Evolutionary conservation across 2,329 filamentous ascomycete species (phyloP), one percentile per base, ranked within the genome.

Genomic region (Aureobasidium namibiae): DNA sequence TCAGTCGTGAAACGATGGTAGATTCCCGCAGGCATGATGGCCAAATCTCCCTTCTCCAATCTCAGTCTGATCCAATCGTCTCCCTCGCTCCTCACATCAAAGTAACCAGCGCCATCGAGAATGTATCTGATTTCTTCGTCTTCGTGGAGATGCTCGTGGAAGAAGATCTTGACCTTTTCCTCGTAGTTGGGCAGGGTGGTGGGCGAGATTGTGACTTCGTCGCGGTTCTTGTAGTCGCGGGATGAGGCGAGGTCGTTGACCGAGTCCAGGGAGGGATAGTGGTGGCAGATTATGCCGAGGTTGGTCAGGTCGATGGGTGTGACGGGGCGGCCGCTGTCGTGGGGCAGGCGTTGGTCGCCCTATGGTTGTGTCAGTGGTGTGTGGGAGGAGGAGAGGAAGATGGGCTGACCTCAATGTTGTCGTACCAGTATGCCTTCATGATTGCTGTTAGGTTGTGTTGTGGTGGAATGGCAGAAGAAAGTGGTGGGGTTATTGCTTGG

Each of bases 41-140:
- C 88, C 74, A 99, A 77, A 76, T 99, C 94, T 57, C 84, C 81
- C 79, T 94, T 94, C 73, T 88, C 88, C 60, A 99, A 76, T 68
- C 80, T 77, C 62, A 99, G 91, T 61, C 94, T 80, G 61, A 99
- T 84, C 94, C 94, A 99, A 65, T 88, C 84, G 69, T 97, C 92
- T 21, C 82, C 83, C 72, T 88, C 79, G 68, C 84, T 87, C 50
- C 94, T 80, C 3, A 99, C 92, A 74, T 99, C 94, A 71, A 99
- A 99, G 73, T 88, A 99, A 0, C 94, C 94, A 59, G 83, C 82
- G 0, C 94, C 94, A 62, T 87, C 92, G 33, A 90, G 80, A 65
- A 99, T 92, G 69, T 96, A 99, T 49, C 94, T 81, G 65, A 99
- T 99, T 80, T 99, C 94, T 77, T 99, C 94, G 67, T 99, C 94